phyloP scores from a whole-genome alignment of 2,329 filamentous ascomycete species.

The Venturia nashicola region DNA sequence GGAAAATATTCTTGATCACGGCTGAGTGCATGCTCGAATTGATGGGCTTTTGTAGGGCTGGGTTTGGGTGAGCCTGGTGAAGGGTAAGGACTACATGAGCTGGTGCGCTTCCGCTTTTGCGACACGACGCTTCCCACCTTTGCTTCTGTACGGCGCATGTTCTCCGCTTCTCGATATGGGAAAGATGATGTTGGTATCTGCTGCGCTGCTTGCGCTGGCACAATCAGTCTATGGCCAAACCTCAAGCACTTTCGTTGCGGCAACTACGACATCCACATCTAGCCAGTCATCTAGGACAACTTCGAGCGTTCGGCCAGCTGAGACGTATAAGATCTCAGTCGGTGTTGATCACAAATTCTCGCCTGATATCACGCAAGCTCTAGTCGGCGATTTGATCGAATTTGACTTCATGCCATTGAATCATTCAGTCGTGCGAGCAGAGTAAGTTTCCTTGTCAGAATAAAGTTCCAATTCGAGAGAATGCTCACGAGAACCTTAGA shows the following conservation, averaged over 20 bases:
- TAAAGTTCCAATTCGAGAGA: not conserved
- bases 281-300: not conserved
- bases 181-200: not conserved
- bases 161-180: not conserved
- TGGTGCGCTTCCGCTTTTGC: not conserved
- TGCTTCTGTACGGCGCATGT: not conserved
- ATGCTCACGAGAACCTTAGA: not conserved
- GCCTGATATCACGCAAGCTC: slow-evolving; percentile 11
- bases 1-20: not conserved
- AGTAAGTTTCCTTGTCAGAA: slow-evolving; percentile 6
- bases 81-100: not conserved
- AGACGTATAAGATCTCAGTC: slow-evolving; percentile 7
- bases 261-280: not conserved
- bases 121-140: not conserved
- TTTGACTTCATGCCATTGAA: slow-evolving; percentile 15
- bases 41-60: not conserved
- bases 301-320: not conserved
- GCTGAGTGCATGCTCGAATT: slow-evolving; percentile 3
- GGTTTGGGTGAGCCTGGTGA: not conserved
- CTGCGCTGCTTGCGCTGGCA: not conserved
- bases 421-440: slow-evolving; percentile 13
- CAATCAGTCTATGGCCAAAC: not conserved
- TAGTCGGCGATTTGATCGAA: slow-evolving; percentile 13
- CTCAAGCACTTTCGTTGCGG: not conserved
- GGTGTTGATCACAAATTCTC: slow-evolving; percentile 11